Evolutionary conservation across 2,329 filamentous ascomycete species (phyloP).

Genomic region (Arthroderma sp.): DNA sequence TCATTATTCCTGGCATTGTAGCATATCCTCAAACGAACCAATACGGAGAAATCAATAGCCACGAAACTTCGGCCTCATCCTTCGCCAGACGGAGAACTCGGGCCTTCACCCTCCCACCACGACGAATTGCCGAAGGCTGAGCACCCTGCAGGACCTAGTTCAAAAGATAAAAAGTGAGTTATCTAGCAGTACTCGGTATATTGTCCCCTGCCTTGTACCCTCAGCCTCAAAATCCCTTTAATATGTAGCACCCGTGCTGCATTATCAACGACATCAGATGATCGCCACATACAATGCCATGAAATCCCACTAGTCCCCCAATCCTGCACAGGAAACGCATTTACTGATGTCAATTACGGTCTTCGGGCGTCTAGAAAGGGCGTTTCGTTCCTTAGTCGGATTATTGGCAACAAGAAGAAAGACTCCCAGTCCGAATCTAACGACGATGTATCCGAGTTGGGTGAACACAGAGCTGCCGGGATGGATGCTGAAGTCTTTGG

Average conservation of each 20-base stretch:
- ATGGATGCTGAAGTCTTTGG: slow-evolving; percentile 74
- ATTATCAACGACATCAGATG: background rate
- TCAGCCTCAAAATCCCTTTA: background rate
- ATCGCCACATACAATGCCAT: background rate
- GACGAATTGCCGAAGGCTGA: slow-evolving; percentile 20
- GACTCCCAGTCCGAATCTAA: slow-evolving; percentile 36
- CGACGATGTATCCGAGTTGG: slow-evolving; percentile 56
- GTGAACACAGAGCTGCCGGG: slow-evolving; percentile 60
- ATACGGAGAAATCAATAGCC: slow-evolving; percentile 47
- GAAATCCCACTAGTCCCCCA: background rate
- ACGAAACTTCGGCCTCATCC: slow-evolving; percentile 27
- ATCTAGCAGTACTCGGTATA: background rate
- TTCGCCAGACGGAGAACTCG: slow-evolving; percentile 30
- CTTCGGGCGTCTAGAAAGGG: slow-evolving; percentile 52
- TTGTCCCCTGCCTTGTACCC: background rate
- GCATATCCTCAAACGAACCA: slow-evolving; percentile 56
- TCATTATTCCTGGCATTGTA: slow-evolving; percentile 16
- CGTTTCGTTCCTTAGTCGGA: slow-evolving; percentile 76
- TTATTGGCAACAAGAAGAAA: slow-evolving; percentile 67
- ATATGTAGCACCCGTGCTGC: background rate
- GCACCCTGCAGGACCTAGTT: slow-evolving; percentile 10
- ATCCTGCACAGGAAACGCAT: background rate
- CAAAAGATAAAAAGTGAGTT: slow-evolving; percentile 55
- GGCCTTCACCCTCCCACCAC: slow-evolving; percentile 20
- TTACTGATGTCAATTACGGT: background rate